Conservation (phyloP, 2,329 filamentous ascomycete species). For the Thielaviopsis euricoi region DNA sequence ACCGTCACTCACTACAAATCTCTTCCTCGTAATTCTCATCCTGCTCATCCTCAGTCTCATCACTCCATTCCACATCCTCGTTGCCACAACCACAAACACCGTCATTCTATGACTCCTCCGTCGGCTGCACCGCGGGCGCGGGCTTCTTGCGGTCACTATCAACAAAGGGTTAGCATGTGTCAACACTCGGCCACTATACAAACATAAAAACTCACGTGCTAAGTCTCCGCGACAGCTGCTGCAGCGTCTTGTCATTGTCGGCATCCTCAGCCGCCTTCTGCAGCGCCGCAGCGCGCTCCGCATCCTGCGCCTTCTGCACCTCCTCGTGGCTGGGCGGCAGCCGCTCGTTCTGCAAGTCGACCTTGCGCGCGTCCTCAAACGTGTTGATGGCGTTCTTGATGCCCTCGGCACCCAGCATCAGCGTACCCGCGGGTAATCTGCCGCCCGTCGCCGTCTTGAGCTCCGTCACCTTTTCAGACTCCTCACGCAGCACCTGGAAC, state of each 20-base stretch:
- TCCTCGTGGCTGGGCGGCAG: conserved; percentile 87
- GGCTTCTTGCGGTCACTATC: background rate
- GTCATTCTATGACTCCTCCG: background rate
- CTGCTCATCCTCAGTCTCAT: no score
- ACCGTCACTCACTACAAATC: background rate
- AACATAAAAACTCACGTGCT: conserved; percentile 65
- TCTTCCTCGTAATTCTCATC: no score
- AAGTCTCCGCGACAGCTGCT: conserved; percentile 74
- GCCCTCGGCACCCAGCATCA: conserved; percentile 95
- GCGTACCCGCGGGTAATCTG: conserved; percentile 78
- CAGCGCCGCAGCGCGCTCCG: conserved; percentile 66
- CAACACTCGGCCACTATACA: no score
- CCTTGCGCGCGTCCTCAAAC: conserved; percentile 93
- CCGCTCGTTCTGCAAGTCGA: conserved; percentile 91
- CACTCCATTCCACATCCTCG: no score
- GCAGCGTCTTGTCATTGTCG: conserved; percentile 78
- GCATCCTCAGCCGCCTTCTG: conserved; percentile 77
- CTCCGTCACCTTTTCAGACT: conserved; percentile 91
- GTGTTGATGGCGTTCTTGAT: conserved; percentile 97
- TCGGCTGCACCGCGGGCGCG: no score
- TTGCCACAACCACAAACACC: no score
- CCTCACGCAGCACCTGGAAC: conserved; percentile 94
- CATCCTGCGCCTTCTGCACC: conserved; percentile 66
- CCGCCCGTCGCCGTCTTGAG: conserved; percentile 93
- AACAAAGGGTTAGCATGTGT: background rate